Conservation (phyloP, 2,329 filamentous ascomycete genomes). For the Colletotrichum sp. region DNA sequence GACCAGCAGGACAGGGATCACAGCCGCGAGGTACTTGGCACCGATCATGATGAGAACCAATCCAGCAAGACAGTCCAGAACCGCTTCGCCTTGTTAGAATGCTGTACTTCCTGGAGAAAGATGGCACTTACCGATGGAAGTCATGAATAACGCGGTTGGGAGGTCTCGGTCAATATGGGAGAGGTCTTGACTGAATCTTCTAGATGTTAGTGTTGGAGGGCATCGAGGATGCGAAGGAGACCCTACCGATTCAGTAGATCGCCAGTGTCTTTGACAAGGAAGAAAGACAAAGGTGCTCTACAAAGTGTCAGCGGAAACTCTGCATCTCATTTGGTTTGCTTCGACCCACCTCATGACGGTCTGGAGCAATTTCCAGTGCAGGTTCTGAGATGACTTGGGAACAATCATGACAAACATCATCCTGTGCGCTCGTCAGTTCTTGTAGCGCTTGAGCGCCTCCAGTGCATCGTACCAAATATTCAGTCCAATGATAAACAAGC, state of each 20-base stretch:
- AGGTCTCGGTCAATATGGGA: conserved; percentile 29
- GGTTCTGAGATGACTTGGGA: neutral
- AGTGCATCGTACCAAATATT: neutral
- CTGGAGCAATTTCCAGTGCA: neutral
- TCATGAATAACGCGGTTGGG: conserved; percentile 2
- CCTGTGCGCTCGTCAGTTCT: neutral
- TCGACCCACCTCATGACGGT: neutral
- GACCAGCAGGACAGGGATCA: conserved; percentile 43
- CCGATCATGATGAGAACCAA: conserved; percentile 45
- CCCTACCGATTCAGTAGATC: conserved; percentile 23
- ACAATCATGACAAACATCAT: conserved; percentile 10
- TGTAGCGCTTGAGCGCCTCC: fast-evolving
- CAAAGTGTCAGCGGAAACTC: neutral
- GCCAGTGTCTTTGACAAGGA: conserved; percentile 25
- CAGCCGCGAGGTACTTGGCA: conserved; percentile 49
- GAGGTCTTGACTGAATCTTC: conserved; percentile 30
- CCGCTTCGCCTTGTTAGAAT: neutral
- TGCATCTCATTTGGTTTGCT: fast-evolving
- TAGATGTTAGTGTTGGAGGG: neutral
- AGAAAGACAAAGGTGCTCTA: conserved; percentile 19
- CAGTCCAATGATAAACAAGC: neutral
- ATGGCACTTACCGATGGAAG: neutral
- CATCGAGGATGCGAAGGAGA: neutral
- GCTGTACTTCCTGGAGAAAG: fast-evolving
- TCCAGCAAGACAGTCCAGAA: neutral